Evolutionary conservation across 805 yeast genomes (phyloP).

Genomic region (Starmerella lactis-condensi): DNA sequence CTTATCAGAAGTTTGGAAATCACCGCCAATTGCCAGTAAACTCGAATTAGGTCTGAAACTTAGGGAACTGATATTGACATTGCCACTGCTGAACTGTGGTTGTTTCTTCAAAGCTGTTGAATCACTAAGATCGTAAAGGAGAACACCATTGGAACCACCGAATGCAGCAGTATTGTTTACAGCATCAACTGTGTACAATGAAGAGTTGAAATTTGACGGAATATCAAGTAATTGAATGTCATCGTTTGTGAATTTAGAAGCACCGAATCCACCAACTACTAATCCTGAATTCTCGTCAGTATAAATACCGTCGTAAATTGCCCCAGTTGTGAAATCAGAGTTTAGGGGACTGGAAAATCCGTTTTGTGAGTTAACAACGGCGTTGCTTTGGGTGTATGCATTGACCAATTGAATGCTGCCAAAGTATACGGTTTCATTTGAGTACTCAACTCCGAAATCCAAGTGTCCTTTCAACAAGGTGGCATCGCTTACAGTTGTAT

Average conservation of each 20-base stretch:
- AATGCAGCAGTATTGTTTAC: constrained; percentile 14
- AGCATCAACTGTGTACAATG: neutral
- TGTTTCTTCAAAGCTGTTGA: constrained; percentile 1
- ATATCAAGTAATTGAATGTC: constrained; percentile 3
- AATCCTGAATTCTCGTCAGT: constrained; percentile 34
- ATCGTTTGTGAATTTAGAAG: constrained; percentile 15
- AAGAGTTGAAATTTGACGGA: neutral
- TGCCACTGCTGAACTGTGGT: constrained; percentile 5
- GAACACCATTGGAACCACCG: constrained; percentile 6
- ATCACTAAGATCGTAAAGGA: constrained; percentile 2
- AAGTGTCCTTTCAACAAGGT: no score
- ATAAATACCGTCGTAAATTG: constrained; percentile 24
- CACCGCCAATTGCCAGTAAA: constrained; percentile 8
- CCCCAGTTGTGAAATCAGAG: constrained; percentile 5
- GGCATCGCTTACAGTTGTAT: no score
- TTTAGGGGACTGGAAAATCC: neutral
- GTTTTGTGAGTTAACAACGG: neutral
- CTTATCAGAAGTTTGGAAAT: constrained; percentile 1
- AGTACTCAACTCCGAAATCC: constrained; percentile 1
- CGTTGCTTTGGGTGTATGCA: neutral
- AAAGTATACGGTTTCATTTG: constrained; percentile 14
- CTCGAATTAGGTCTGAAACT: constrained; percentile 9
- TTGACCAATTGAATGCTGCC: constrained; percentile 19
- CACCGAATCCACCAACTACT: constrained; percentile 42
- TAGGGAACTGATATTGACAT: constrained; percentile 2